These are phyloP conservation scores for Chimonanthus salicifolius DNA, from an alignment of 164 flowering plant genomes.

Conservation along the genomic window DNA sequence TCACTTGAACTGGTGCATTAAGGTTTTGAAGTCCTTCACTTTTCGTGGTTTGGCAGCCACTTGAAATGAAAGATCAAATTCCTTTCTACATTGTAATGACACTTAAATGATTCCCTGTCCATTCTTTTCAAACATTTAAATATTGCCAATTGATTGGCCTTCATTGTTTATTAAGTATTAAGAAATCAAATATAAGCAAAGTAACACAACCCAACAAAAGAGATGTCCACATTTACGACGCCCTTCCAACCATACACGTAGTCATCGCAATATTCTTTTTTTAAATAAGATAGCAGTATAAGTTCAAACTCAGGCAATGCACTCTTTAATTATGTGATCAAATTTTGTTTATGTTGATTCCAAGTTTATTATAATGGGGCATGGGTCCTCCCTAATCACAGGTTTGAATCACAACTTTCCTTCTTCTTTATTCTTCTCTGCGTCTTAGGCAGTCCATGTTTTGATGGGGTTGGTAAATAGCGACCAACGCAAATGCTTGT, in stretches of 20 bases:
- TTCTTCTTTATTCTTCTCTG: not conserved
- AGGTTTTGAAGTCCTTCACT: not conserved
- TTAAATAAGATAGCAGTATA: not conserved
- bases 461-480: not conserved
- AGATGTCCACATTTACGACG: not conserved
- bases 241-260: not conserved
- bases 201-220: not conserved
- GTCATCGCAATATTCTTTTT: not conserved
- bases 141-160: not conserved
- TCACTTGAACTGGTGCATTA: not conserved
- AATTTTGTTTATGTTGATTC: not conserved
- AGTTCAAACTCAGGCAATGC: not conserved
- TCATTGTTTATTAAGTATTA: not conserved
- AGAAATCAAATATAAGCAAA: not conserved
- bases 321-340: not conserved
- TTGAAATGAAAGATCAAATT: not conserved
- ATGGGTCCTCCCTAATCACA: not conserved
- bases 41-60: not conserved
- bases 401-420: not conserved
- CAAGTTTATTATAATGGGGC: not conserved
- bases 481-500: conserved; percentile 3
- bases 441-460: not conserved
- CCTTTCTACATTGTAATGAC: conserved; percentile 1
- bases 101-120: not conserved
- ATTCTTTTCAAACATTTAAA: not conserved